Base-by-base conservation (phyloP, 306 rosid species). In the Abrus pulchellus region DNA sequence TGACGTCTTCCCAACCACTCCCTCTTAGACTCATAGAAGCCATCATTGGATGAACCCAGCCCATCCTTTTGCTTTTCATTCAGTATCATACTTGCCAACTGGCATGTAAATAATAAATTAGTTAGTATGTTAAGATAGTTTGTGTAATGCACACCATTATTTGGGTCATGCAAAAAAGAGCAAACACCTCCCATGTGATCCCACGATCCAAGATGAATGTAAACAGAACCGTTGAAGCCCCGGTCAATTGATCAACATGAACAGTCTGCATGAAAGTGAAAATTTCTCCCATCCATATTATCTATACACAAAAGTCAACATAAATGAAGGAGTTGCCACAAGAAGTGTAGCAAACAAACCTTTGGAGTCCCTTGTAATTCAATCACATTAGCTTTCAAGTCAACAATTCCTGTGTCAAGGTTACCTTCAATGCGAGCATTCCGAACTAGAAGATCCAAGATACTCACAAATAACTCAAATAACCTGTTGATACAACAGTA, bases 1-100 rank as follows among this genome's bases (percentile, higher is more conserved):
- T 95, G 99, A 44, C 93, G 93, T 83, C 88, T 91, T 57, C 99
- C 98, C 85, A 93, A 71, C 99, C 99, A 95, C 75, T 95, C 98
- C 91, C 98, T 86, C 84, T 76, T 95, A 72, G 99, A 95, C 82
- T 95, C 99, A 75, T 95, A 95, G 87, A 95, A 95, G 63, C 98
- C 98, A 86, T 95, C 98, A 86, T 89, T 83, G 82, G 91, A 65
- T 72, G 94, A 95, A 75, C 91, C 89, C 75, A 84, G 94, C 70
- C 96, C 91, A 73, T 95, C 99, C 90, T 85, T 92, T 81, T 90
- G 92, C 87, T 92, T 95, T 70, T 92, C 99, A 71, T 89, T 91
- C 77, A 95, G 90, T 88, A 91, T 86, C 84, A 83, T 87, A 74
- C 86, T 93, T 28, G 97, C 97, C 56, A 85, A 82, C 99, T 95